Base-by-base conservation (phyloP, 441 rosid species). In the Aquilaria agallochum region DNA sequence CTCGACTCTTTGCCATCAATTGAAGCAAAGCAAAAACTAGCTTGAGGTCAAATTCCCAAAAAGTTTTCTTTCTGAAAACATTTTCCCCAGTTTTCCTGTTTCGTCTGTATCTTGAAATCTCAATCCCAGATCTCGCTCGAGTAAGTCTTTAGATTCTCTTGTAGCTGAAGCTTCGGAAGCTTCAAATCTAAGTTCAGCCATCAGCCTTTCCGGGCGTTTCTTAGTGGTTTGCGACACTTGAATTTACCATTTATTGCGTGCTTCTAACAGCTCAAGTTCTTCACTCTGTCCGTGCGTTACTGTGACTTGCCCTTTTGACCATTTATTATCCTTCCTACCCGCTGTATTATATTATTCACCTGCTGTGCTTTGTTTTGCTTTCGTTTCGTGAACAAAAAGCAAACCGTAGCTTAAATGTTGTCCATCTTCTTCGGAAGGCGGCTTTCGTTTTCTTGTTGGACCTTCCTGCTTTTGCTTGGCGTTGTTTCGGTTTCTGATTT, bases 391-490 rank as follows among this genome's bases (percentile, higher is more conserved):
- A 58, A 8, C 42, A 36, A 36, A 32, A 36, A 59, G 52, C 44
- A 66, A 68, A 74, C 74, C 58, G 65, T 53, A 63, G 74, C 56
- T 72, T 74, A 61, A 73, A 69, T 67, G 82, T 53, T 76, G 57
- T 68, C 64, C 62, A 30, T 65, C 9, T 72, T 56, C 68, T 65
- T 74, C 45, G 73, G 64, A 74, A 60, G 44, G 64, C 67, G 62
- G 63, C 54, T 79, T 66, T 68, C 74, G 81, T 75, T 67, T 62
- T 76, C 67, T 60, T 68, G 55, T 62, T 58, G 70, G 59, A 74
- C 69, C 74, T 79, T 76, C 50, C 69, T 69, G 75, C 78, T 72
- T 74, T 71, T 64, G 34, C 72, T 67, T 55, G 72, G 63, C 60
- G 52, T 58, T 45, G 50, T 56, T 58, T 69, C 14, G 55, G 63